Conservation (phyloP, 257 asterid species). For the Penstemon newberryi region DNA sequence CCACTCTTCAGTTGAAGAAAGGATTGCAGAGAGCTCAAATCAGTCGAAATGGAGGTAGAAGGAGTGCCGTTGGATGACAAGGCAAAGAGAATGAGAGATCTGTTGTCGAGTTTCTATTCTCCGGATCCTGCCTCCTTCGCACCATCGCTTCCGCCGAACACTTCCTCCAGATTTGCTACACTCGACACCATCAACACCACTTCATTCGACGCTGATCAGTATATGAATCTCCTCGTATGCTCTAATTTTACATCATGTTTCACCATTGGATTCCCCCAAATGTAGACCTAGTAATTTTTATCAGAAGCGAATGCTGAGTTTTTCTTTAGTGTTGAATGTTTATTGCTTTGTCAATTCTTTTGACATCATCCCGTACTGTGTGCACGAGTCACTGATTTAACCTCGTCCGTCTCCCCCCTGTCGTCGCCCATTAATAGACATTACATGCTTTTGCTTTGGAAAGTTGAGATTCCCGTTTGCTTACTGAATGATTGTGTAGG, state of each 20-base stretch:
- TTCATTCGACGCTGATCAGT: conserved; percentile 85
- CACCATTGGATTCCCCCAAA: too few relatives aligned
- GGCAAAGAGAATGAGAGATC: conserved; percentile 98
- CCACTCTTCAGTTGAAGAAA: not conserved
- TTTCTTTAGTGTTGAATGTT: too few relatives aligned
- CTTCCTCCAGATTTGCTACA: conserved; percentile 87
- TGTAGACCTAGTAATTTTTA: too few relatives aligned
- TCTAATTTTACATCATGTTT: not conserved
- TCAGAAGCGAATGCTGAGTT: too few relatives aligned
- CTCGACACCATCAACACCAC: conserved; percentile 89
- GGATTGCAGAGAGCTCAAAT: not conserved
- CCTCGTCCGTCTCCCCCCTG: too few relatives aligned
- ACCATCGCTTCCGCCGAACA: conserved; percentile 39
- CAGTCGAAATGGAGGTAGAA: conserved; percentile 60
- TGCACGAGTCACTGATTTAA: too few relatives aligned
- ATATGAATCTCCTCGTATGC: conserved; percentile 94
- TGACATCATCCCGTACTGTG: too few relatives aligned
- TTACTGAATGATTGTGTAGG: conserved; percentile 43
- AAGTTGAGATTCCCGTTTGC: not conserved
- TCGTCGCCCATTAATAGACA: not conserved
- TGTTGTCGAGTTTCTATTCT: conserved; percentile 86
- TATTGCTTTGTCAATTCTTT: too few relatives aligned
- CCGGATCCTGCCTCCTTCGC: conserved; percentile 63
- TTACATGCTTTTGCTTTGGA: not conserved
- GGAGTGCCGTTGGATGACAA: conserved; percentile 74